Conservation (phyloP, 192 early-diverging fungal species). For the Pilobolus umbonatus region DNA sequence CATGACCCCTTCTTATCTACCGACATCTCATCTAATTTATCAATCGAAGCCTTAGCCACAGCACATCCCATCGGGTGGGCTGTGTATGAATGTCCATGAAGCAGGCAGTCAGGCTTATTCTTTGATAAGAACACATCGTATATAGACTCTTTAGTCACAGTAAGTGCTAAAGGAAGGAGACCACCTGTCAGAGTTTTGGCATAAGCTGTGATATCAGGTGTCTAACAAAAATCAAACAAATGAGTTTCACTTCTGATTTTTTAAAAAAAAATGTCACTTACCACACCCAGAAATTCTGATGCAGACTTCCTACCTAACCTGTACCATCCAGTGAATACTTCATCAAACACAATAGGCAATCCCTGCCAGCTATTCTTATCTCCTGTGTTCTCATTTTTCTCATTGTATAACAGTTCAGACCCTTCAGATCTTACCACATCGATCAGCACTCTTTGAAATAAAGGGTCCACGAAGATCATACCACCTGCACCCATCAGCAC, state of each 20-base stretch:
- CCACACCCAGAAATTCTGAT: slow-evolving; percentile 54
- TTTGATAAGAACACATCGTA: slow-evolving; percentile 63
- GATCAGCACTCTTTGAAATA: slow-evolving; percentile 67
- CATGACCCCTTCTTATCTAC: slow-evolving; percentile 19
- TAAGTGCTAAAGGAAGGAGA: slow-evolving; percentile 63
- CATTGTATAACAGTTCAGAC: slow-evolving; percentile 21
- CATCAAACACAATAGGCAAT: slow-evolving; percentile 75
- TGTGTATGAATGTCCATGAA: slow-evolving; percentile 83
- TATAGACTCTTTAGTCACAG: slow-evolving; percentile 56
- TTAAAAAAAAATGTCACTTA: slow-evolving; percentile 27
- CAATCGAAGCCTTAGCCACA: slow-evolving; percentile 56
- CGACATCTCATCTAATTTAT: slow-evolving; percentile 44
- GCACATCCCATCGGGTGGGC: slow-evolving; percentile 78
- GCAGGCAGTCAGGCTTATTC: slow-evolving; percentile 60
- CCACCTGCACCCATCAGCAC: slow-evolving; percentile 80
- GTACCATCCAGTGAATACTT: slow-evolving; percentile 75
- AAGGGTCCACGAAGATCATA: slow-evolving; percentile 77
- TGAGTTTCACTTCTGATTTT: slow-evolving; percentile 8
- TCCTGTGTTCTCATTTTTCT: slow-evolving; percentile 6
- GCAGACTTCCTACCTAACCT: slow-evolving; percentile 58
- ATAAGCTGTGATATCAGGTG: slow-evolving; percentile 71
- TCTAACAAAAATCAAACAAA: slow-evolving; percentile 27
- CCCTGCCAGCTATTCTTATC: slow-evolving; percentile 37
- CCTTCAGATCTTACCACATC: slow-evolving; percentile 43
- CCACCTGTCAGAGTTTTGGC: slow-evolving; percentile 80